Base-by-base conservation (phyloP, 768 basidiomycete species). In the Pholiota microspora region DNA sequence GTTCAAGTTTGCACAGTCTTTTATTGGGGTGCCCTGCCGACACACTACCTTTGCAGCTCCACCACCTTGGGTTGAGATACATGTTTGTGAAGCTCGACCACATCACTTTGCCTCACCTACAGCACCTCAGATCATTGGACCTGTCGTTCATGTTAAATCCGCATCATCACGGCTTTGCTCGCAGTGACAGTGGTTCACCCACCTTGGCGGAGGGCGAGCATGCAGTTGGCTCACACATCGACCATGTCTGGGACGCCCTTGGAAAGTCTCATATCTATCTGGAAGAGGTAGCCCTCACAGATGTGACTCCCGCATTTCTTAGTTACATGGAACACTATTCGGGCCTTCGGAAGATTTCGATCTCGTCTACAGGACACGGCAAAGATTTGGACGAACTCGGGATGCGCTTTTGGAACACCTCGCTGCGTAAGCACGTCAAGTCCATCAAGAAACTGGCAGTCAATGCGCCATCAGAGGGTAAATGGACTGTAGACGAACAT, bases 1-100 rank as follows among this genome's bases (percentile, higher is more conserved):
- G 40, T 15, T 27, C 40, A 4, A 51, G 38, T 15, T 25, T 51
- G 8, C 38, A 51, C 18, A 44, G 16, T 31, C 45, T 47, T 23
- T 44, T 59, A 28, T 31, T n/a, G 21, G 6, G 29, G 2, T 49
- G 13, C 27, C 28, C 38, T 6, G 29, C 45, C 2, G 16, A 42
- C 21, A 34, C 32, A 4, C 10, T 13, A 4, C 54, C 53, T 27
- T 40, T 58, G 27, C 49, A 49, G 16, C 45, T 59, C 5, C 34
- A 16, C 3, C 45, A 47, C 6, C 49, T 59, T 7, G 21, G 24
- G 10, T 23, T 59, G 24, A 28, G 40, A 9, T 46, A 40, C 29
- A 21, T 34, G n/a, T 55, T 47, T 31, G 31, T 59, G 24, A 38
- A 46, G 27, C 12, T 59, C 15, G 53, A 59, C 21, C 16, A 31